Percentiles rank a stretch among this genome's conserved stretches.
Conservation (phyloP, 2,329 filamentous ascomycete genomes). For the Aspergillus ruber region DNA sequence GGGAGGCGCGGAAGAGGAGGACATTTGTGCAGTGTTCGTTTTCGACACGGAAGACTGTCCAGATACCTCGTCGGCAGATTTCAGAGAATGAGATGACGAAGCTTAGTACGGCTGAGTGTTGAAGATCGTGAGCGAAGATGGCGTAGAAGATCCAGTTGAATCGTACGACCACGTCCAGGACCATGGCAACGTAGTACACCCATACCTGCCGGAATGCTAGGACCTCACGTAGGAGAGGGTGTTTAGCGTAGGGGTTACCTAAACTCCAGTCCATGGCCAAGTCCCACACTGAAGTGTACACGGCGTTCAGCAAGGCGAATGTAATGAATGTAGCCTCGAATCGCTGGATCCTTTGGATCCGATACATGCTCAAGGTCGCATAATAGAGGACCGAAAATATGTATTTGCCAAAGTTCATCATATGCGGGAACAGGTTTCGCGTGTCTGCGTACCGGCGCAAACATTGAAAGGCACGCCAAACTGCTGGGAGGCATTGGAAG, state of each 20-base stretch:
- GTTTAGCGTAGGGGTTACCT: constrained; percentile 66
- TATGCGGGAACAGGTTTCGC: constrained; percentile 78
- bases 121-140: constrained; percentile 69
- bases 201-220: constrained; percentile 71
- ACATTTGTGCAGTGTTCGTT: constrained; percentile 97
- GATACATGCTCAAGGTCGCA: constrained; percentile 72
- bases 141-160: constrained; percentile 95
- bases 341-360: constrained; percentile 56
- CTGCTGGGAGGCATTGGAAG: constrained; percentile 71
- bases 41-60: constrained; percentile 89
- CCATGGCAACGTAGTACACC: constrained; percentile 82
- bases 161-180: constrained; percentile 74
- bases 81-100: constrained; percentile 76
- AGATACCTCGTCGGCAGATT: constrained; percentile 77
- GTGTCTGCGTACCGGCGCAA: constrained; percentile 85
- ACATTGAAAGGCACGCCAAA: constrained; percentile 89
- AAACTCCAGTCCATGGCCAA: constrained; percentile 93
- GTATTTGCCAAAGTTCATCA: constrained; percentile 91
- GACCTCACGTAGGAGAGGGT: constrained; percentile 66
- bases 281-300: constrained; percentile 89
- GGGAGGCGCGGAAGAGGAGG: constrained; percentile 76
- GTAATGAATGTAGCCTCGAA: constrained; percentile 68
- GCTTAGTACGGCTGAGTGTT: constrained; percentile 76
- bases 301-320: constrained; percentile 71
- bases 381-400: constrained; percentile 74